Evolutionary conservation across 345 rosid species (phyloP).

Genomic region (Hibiscus syriacus): DNA sequence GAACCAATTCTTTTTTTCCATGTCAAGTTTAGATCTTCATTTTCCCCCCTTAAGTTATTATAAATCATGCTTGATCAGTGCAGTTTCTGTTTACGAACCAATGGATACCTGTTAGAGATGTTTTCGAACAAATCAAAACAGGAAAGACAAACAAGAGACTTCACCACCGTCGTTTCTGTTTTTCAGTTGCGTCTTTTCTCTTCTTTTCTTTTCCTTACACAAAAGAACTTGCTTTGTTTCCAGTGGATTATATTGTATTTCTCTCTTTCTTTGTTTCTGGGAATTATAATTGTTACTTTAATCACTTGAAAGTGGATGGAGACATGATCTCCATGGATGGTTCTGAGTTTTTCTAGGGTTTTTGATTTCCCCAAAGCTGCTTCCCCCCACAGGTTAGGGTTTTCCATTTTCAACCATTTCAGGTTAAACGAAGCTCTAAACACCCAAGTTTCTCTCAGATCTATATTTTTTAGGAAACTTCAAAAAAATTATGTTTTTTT

Average conservation of each 20-base stretch:
- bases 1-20: too few species aligned
- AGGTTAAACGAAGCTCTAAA: neutral
- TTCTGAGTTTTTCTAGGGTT: conserved; percentile 21
- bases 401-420: conserved; percentile 16
- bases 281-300: neutral
- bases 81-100: neutral
- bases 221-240: conserved; percentile 11
- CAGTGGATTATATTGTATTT: conserved; percentile 24
- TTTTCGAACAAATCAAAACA: neutral
- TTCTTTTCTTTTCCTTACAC: neutral
- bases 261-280: conserved; percentile 2
- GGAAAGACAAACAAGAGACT: conserved; percentile 9
- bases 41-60: neutral
- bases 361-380: conserved; percentile 28
- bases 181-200: neutral
- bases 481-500: neutral
- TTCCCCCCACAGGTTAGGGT: conserved; percentile 26
- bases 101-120: neutral
- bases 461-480: conserved; percentile 12
- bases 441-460: conserved; percentile 5
- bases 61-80: neutral
- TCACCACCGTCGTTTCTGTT: conserved; percentile 8
- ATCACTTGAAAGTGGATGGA: conserved; percentile 9
- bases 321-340: conserved; percentile 12
- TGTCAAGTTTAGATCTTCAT: too few species aligned